Percentiles rank a stretch among this genome's conserved stretches.
phyloP scores from a whole-genome alignment of 2,329 filamentous ascomycete genomes.

The Ceratocystis cubensis region DNA sequence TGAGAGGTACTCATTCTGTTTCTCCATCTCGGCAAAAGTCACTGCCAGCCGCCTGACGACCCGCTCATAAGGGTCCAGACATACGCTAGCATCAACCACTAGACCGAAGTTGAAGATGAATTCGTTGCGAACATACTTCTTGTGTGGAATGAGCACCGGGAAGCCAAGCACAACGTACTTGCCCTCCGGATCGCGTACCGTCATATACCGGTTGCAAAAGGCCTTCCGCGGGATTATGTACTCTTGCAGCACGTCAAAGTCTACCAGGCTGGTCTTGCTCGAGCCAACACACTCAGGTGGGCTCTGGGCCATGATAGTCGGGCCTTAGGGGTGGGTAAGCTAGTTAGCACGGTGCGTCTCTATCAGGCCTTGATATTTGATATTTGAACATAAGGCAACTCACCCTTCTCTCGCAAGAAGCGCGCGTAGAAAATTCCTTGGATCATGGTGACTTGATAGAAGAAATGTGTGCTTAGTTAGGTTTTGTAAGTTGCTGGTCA shows the following conservation, averaged over 20 bases:
- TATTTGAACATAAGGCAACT: background rate
- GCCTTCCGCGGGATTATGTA: constrained; percentile 92
- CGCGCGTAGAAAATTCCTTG: constrained; percentile 59
- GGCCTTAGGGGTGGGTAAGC: constrained; percentile 47
- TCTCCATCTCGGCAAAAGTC: constrained; percentile 80
- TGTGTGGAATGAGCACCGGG: constrained; percentile 73
- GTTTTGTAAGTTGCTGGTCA: too few species aligned
- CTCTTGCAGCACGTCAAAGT: constrained; percentile 75
- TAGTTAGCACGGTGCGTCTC: constrained; percentile 35
- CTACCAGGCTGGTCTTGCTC: constrained; percentile 53
- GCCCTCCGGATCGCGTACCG: constrained; percentile 57
- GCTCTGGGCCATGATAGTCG: constrained; percentile 39
- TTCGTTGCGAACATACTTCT: constrained; percentile 78
- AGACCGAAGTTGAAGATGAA: constrained; percentile 98
- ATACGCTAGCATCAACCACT: constrained; percentile 53
- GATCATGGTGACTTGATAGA: constrained; percentile 38
- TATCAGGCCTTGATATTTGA: background rate
- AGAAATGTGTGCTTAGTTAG: background rate
- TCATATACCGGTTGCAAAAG: constrained; percentile 84
- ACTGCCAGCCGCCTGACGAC: constrained; percentile 77
- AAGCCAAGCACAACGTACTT: constrained; percentile 72
- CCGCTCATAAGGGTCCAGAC: constrained; percentile 68
- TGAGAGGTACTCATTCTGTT: constrained; percentile 75
- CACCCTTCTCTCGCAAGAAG: constrained; percentile 55
- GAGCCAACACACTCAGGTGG: constrained; percentile 29